Percentiles rank a stretch among this genome's conserved stretches.
phyloP scores from a whole-genome alignment of 306 rosid species.

The Fragaria nilgerrensis region DNA sequence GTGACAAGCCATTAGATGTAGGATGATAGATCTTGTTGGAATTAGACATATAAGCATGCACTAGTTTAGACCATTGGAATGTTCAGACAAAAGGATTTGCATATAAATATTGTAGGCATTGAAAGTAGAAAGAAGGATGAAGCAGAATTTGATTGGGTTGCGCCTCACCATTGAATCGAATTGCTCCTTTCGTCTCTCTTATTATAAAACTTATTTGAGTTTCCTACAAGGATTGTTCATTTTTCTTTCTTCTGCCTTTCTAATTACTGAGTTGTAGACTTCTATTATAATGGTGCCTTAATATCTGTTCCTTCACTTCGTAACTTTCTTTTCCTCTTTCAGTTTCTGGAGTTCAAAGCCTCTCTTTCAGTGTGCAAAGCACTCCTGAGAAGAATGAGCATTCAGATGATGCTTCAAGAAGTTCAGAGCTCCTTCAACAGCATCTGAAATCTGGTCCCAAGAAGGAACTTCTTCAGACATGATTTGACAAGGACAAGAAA shows the following conservation, averaged over 20 bases:
- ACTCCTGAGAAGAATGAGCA: constrained; percentile 78
- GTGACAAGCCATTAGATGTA: background rate
- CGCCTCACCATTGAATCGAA: background rate
- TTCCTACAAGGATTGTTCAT: background rate
- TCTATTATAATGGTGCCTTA: constrained; percentile 7
- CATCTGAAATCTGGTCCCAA: constrained; percentile 71
- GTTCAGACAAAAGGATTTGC: background rate
- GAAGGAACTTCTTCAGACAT: constrained; percentile 61
- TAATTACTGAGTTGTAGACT: background rate
- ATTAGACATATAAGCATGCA: background rate
- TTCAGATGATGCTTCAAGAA: constrained; percentile 74
- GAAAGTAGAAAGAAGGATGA: background rate
- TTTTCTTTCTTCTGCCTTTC: background rate
- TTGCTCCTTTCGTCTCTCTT: background rate
- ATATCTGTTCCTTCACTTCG: constrained; percentile 20
- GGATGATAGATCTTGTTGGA: background rate
- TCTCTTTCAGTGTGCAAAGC: constrained; percentile 76
- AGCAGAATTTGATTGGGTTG: constrained; percentile 5
- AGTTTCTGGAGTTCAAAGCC: constrained; percentile 80
- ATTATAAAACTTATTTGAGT: background rate
- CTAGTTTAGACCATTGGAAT: background rate
- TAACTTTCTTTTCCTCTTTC: constrained; percentile 34
- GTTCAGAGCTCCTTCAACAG: constrained; percentile 71
- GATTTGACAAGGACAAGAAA: constrained; percentile 64
- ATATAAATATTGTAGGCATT: background rate